Percentiles rank a stretch among this genome's conserved stretches.
Evolutionary conservation across 1,139 yeast genomes (phyloP).

Genomic region (Ogataea hybrid): DNA sequence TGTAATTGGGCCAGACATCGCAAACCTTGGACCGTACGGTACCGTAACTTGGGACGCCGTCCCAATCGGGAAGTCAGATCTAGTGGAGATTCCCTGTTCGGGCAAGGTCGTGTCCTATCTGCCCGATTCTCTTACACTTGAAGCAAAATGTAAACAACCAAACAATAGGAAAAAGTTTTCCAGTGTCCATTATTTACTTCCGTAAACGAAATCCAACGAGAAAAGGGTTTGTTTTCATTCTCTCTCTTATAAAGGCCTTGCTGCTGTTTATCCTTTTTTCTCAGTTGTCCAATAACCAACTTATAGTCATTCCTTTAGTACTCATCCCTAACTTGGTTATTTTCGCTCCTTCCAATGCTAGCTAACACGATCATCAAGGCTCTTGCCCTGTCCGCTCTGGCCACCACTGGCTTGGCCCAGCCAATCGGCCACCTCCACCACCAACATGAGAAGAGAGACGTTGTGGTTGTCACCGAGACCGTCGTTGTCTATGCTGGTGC

Average conservation of each 20-base stretch:
- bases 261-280: constrained; percentile 7
- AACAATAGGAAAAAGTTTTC: constrained; percentile 8
- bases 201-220: neutral
- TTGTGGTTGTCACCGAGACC: constrained; percentile 42
- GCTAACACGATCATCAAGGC: constrained; percentile 26
- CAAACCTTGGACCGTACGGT: neutral
- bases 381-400: constrained; percentile 36
- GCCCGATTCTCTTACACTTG: neutral
- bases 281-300: constrained; percentile 11
- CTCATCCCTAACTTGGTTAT: constrained; percentile 7
- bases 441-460: constrained; percentile 45
- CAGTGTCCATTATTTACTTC: constrained; percentile 5
- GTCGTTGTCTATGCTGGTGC: constrained; percentile 39
- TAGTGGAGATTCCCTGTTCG: constrained; percentile 1
- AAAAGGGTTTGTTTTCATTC: constrained; percentile 7
- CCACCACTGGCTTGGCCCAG: constrained; percentile 40
- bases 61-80: constrained; percentile 6
- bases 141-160: constrained; percentile 7
- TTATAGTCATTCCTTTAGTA: constrained; percentile 19
- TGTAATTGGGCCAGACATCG: neutral
- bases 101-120: constrained; percentile 8
- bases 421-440: constrained; percentile 39
- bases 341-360: constrained; percentile 24
- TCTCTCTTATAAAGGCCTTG: constrained; percentile 5
- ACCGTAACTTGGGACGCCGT: neutral